Base-by-base conservation (phyloP, 768 basidiomycete species). In the Sutorius australiensis region DNA sequence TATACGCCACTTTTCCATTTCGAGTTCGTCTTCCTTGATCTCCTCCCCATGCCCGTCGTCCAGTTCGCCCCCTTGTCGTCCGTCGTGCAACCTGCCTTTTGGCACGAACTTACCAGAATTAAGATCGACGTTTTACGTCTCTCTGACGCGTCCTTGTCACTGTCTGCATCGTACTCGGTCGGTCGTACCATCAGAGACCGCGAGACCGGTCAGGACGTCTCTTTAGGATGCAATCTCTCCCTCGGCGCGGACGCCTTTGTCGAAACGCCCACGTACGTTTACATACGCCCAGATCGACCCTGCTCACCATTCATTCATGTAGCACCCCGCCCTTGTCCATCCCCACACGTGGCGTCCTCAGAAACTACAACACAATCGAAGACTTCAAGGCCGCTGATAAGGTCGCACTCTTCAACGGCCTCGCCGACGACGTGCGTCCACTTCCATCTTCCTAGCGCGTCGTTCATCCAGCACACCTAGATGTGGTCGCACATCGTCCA, bases 331-430 rank as follows among this genome's bases (percentile, higher is more conserved):
- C 78, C 7, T 75, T 82, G 55, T 74, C 84, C 12, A 75, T 84
- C 40, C 50, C 70, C 2, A 78, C 83, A 0, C 67, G 61, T 5
- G 97, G 95, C 36, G 74, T 77, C 10, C 77, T 97, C 63, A 94
- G 91, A 78, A 98, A 98, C 70, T 98, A 83, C 74, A 99, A 98
- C 67, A 98, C 95, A 9, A 89, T 98, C 61, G 94, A 98, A 61
- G 93, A 97, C 11, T 98, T 98, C 76, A 92, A 87, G 62, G 81
- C 83, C 7, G 86, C 89, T 0, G 86, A 92, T 62, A 99, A 99
- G 77, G 82, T 86, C 6, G 80, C 82, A n/a, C 69, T 97, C 16
- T 93, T 98, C 72, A 88, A 89, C 51, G 64, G 77, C 28, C 68
- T 87, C 54, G 83, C 86, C 0, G 79, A 86, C 56, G 77, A 84